Evolutionary conservation across 2,329 filamentous ascomycete genomes (phyloP), one percentile per base, ranked within the genome.

Genomic region (Paradendryphiella salina): DNA sequence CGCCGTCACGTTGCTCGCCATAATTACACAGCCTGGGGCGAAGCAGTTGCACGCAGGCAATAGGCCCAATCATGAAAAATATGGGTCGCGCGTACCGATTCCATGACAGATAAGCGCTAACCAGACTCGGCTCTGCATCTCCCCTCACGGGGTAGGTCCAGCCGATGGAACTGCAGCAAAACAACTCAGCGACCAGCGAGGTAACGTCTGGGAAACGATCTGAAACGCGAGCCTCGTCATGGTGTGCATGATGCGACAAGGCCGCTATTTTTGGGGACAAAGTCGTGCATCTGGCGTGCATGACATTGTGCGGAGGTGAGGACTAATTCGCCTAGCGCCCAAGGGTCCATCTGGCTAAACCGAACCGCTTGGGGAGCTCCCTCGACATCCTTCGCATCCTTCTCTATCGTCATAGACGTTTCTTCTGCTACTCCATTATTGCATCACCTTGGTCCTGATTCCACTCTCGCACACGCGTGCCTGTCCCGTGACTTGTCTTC

Each of bases 261-360:
- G 38, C 54, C 44, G 29, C 59, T 63, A 64, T 61, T 59, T 63
- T 63, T 52, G 54, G 56, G 31, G 21, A 29, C 37, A 45, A 36
- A 38, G 58, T 51, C 32, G 53, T 47, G 48, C 51, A 46, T 31
- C 43, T 49, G 48, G 49, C 47, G 53, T 55, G 56, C 56, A 60
- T 57, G 43, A 48, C 38, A 50, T 6, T 23, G 21, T 49, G 56
- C 54, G 46, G 57, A 46, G 61, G 29, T 49, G 41, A 43, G 44
- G 45, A 43, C 32, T 53, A 50, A 57, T 64, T 63, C 53, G 61
- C 50, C n/a, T 44, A 49, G 45, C 39, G 49, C 41, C 18, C 29
- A 42, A 36, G 42, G 39, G 42, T 50, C 46, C 40, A 40, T 29
- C 20, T 28, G 31, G 54, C 46, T 40, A 32, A 39, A 46, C 41